These are phyloP conservation scores for Rhodocollybia butyracea DNA, from an alignment of 768 basidiomycete genomes.

Conservation along the genomic window DNA sequence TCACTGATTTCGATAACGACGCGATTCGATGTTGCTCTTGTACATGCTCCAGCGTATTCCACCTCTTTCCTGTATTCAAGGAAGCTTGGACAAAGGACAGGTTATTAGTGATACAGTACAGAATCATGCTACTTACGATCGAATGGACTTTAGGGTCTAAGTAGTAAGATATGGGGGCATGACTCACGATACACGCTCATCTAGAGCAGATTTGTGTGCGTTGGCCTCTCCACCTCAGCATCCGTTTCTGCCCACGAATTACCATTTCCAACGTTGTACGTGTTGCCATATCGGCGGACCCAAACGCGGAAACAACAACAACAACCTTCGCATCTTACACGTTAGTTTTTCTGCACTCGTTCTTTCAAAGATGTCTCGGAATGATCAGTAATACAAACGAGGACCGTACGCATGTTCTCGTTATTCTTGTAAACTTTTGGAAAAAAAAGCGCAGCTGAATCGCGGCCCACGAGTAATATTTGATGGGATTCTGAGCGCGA, in stretches of 20 bases:
- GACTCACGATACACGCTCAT: no score
- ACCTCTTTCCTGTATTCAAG: no score
- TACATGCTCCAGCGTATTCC: no score
- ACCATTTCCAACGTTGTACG: not conserved
- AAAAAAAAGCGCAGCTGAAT: not conserved
- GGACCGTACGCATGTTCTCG: not conserved
- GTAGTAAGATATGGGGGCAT: no score
- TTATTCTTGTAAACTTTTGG: not conserved
- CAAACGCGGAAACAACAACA: not conserved
- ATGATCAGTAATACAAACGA: constrained; percentile 3
- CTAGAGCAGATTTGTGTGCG: not conserved
- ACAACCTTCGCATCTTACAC: not conserved
- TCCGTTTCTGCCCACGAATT: not conserved
- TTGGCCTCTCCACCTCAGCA: not conserved
- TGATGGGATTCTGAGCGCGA: constrained; percentile 19
- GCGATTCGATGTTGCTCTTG: no score
- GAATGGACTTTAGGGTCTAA: no score
- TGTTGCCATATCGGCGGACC: not conserved
- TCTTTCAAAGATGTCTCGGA: not conserved
- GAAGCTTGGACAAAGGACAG: no score
- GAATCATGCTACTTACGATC: no score
- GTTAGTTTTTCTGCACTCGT: not conserved
- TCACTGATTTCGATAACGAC: no score
- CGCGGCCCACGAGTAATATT: not conserved
- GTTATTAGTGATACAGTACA: no score